These are phyloP conservation scores for Hypericum androsaemum DNA, from an alignment of 345 rosid genomes.

Conservation along the genomic window DNA sequence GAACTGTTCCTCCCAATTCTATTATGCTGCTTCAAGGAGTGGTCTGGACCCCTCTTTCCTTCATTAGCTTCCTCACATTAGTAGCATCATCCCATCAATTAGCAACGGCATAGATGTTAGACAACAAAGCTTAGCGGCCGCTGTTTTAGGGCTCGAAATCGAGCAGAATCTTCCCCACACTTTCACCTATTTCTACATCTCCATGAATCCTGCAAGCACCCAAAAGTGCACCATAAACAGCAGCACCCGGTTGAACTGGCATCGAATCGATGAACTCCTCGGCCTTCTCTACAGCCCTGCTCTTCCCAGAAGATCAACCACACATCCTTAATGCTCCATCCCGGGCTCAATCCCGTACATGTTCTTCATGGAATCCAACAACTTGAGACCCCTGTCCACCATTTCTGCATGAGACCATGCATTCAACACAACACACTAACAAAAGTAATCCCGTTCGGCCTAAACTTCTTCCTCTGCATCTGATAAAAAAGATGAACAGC, in stretches of 20 bases:
- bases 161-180: too few relatives aligned
- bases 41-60: too few relatives aligned
- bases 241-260: too few relatives aligned
- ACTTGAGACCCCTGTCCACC: too few relatives aligned
- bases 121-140: conserved; percentile 33
- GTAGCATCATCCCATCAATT: too few relatives aligned
- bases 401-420: conserved; percentile 39
- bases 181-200: too few relatives aligned
- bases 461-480: conserved; percentile 28
- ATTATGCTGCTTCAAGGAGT: too few relatives aligned
- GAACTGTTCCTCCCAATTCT: too few relatives aligned
- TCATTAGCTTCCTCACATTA: too few relatives aligned
- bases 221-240: too few relatives aligned
- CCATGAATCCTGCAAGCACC: too few relatives aligned
- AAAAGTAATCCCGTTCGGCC: conserved; percentile 29
- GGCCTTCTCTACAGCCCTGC: conserved; percentile 30
- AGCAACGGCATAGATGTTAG: conserved; percentile 39
- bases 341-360: conserved; percentile 24
- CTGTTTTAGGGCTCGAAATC: conserved; percentile 34
- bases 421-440: conserved; percentile 22
- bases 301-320: conserved; percentile 33
- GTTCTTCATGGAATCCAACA: conserved; percentile 24
- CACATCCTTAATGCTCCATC: conserved; percentile 36
- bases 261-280: too few relatives aligned
- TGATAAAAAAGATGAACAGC: conserved; percentile 24